Evolutionary conservation across 1,284 basidiomycete genomes (phyloP), one percentile per base, ranked within the genome.

Genomic region (Trichosporon asahii): DNA sequence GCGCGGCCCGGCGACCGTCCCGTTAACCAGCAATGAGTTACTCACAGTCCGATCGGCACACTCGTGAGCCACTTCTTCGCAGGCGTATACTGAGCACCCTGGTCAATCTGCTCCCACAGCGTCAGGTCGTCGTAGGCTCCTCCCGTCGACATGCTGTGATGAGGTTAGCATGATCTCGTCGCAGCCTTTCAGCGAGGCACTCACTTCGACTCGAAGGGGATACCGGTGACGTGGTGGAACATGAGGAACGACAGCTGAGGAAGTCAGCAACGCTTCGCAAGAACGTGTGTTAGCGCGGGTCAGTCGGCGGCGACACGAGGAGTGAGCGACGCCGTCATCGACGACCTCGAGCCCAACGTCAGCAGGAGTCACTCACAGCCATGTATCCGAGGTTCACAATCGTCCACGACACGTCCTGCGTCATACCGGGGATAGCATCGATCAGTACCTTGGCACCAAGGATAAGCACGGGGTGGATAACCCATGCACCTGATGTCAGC

Each of bases 41-140:
- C 94, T 82, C 78, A 98, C 94, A 99, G 85, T 40, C 88, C 88
- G 77, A 98, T 92, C 1, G 96, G 96, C 9, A 97, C 90, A 70
- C 89, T 90, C 68, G 97, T 89, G 53, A 99, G 86, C 94, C 95
- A 99, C 82, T 99, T 99, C 86, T 96, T 98, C 2, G 96, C 91
- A 0, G 96, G 96, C 1, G 96, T 99, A 84, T 99, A 97, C 79
- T 99, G 96, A 0, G 95, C 96, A 49, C 96, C 96, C 71, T 94
- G 91, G 83, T 99, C 96, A 72, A 99, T 99, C 87, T 99, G 96
- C 82, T 99, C 96, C 96, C 96, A 99, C 29, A 99, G 85, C 0
- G 97, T 99, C 64, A 99, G 87, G 76, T 98, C 93, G 82, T 99
- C 96, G 84, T 97, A 99, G 5, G 93, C 96, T 55, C 97, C 97